Percentiles rank a stretch among this genome's conserved stretches.
Conservation (phyloP, 495 filamentous ascomycete species). For the Annulohypoxylon moriforme region DNA sequence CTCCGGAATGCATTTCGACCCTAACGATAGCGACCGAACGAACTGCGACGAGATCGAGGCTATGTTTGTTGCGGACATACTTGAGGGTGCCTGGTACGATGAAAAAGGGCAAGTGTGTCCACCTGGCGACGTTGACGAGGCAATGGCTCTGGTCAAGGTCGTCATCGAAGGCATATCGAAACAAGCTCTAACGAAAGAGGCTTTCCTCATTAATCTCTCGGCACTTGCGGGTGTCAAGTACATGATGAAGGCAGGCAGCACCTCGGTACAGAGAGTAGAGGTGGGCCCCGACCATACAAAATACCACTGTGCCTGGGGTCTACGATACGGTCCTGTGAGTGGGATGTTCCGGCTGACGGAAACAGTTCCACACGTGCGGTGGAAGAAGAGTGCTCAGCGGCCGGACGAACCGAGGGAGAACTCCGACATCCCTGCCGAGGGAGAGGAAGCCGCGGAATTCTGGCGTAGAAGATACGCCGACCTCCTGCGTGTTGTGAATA, state of each 20-base stretch:
- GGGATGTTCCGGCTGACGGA: conserved; percentile 61
- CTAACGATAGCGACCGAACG: conserved; percentile 54
- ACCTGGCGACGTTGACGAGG: conserved; percentile 59
- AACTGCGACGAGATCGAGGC: conserved; percentile 60
- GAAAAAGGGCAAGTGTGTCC: conserved; percentile 48
- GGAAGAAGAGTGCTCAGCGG: conserved; percentile 47
- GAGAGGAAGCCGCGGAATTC: conserved; percentile 49
- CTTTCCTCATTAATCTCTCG: conserved; percentile 64
- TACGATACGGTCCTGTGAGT: conserved; percentile 56
- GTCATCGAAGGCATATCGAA: conserved; percentile 59
- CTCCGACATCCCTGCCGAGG: conserved; percentile 41
- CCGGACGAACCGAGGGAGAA: conserved; percentile 3
- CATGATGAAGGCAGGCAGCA: conserved; percentile 51
- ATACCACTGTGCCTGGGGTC: conserved; percentile 60
- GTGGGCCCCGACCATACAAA: conserved; percentile 49
- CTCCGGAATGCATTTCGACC: conserved; percentile 36
- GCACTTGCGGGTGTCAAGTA: conserved; percentile 61
- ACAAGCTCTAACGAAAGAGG: conserved; percentile 56
- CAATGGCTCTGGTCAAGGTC: conserved; percentile 56
- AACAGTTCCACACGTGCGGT: conserved; percentile 54
- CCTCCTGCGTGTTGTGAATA: conserved; percentile 45
- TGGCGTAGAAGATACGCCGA: conserved; percentile 56
- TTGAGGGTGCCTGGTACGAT: conserved; percentile 59
- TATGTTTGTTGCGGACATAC: conserved; percentile 57
- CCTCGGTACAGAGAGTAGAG: conserved; percentile 54